A percentile compares a stretch with the other conserved stretches of the same genome.
Conservation (phyloP, 1,139 yeast genomes). For the Kurtzmaniella quercitrusa region DNA sequence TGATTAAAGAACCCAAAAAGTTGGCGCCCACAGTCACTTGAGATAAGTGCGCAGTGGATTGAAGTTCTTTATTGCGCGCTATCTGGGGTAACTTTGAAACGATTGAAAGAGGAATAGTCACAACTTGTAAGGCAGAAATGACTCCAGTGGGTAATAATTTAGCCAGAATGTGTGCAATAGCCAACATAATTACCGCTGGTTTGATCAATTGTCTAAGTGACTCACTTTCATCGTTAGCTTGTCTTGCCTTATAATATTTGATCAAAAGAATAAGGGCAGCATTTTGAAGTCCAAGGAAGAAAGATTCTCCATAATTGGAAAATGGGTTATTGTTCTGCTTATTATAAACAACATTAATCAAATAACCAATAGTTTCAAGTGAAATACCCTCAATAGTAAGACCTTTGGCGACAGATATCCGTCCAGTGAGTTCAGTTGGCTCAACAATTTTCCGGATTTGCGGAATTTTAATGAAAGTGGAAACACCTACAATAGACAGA, state of each 20-base stretch:
- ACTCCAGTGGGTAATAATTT: slow-evolving; percentile 30
- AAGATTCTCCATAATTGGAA: slow-evolving; percentile 41
- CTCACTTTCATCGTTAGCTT: slow-evolving; percentile 17
- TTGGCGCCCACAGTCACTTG: slow-evolving; percentile 53
- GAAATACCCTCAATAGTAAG: slow-evolving; percentile 35
- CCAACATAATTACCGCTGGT: slow-evolving; percentile 29
- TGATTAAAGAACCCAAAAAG: slow-evolving; percentile 49
- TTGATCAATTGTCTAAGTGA: slow-evolving; percentile 18
- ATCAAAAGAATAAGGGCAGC: slow-evolving; percentile 34
- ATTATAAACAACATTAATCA: slow-evolving; percentile 41
- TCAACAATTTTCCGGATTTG: slow-evolving; percentile 37
- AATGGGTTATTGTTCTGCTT: slow-evolving; percentile 33
- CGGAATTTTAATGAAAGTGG: slow-evolving; percentile 41
- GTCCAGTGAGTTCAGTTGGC: slow-evolving; percentile 24
- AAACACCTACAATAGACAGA: slow-evolving; percentile 34
- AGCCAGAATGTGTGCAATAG: slow-evolving; percentile 24
- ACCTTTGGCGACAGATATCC: slow-evolving; percentile 35
- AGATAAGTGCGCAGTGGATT: slow-evolving; percentile 54
- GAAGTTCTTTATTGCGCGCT: slow-evolving; percentile 38
- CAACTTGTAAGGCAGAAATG: slow-evolving; percentile 39
- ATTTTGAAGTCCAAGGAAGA: slow-evolving; percentile 40
- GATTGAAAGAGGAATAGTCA: slow-evolving; percentile 52
- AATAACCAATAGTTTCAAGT: slow-evolving; percentile 36
- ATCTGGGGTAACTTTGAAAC: slow-evolving; percentile 58
- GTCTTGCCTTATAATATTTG: slow-evolving; percentile 31